A percentile compares a stretch with the other conserved stretches of the same genome.
Evolutionary conservation across 2,329 filamentous ascomycete genomes (phyloP).

Genomic region (Cytospora piceae): DNA sequence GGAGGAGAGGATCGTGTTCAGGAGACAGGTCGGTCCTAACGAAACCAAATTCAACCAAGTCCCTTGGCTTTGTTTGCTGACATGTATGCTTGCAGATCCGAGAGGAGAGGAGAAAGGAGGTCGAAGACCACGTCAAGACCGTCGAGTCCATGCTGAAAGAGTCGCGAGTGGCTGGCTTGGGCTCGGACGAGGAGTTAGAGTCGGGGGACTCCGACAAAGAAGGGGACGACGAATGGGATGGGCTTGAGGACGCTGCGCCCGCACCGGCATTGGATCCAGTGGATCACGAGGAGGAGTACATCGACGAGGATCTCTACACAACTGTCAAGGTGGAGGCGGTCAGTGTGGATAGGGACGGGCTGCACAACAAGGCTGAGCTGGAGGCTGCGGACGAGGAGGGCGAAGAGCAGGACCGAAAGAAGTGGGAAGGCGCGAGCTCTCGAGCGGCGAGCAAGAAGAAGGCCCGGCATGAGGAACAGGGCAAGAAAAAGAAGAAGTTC

Average conservation of each 20-base stretch:
- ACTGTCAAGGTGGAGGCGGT: constrained; percentile 94
- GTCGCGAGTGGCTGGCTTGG: constrained; percentile 54
- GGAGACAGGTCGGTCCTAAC: constrained; percentile 69
- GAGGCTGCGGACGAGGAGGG: constrained; percentile 43
- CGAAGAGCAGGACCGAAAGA: constrained; percentile 38
- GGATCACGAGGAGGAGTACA: constrained; percentile 88
- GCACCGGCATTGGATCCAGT: constrained; percentile 52
- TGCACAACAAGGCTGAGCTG: constrained; percentile 59
- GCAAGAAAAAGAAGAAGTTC: constrained; percentile 90
- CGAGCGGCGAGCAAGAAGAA: constrained; percentile 55
- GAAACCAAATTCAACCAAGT: not conserved
- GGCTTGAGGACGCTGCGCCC: constrained; percentile 59
- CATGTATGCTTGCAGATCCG: constrained; percentile 62
- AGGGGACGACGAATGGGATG: constrained; percentile 66
- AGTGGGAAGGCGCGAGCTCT: constrained; percentile 37
- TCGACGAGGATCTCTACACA: constrained; percentile 95
- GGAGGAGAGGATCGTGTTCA: constrained; percentile 72
- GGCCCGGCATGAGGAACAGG: constrained; percentile 56
- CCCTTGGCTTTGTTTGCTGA: constrained; percentile 14
- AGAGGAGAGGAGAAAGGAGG: constrained; percentile 78
- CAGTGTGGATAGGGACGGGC: constrained; percentile 73
- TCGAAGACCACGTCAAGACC: constrained; percentile 79
- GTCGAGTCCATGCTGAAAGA: constrained; percentile 72
- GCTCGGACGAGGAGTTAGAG: constrained; percentile 44
- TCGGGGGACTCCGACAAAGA: constrained; percentile 46